Conservation (phyloP, 2,329 filamentous ascomycete genomes). For the Davidsoniella eucalypti region DNA sequence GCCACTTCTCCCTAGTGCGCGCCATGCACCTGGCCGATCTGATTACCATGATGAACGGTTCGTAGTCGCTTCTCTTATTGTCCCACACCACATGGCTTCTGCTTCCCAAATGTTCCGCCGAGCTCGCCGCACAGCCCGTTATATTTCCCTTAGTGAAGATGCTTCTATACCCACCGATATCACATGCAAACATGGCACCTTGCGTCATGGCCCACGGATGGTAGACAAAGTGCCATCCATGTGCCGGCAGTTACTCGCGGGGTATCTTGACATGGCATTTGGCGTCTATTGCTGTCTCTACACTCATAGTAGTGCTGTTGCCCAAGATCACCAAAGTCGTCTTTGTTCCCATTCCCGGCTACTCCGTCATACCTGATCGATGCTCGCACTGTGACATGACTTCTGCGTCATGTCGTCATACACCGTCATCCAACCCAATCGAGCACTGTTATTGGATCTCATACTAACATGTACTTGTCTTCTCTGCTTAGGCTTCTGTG, state of each 20-base stretch:
- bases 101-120: background rate
- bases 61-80: conserved; percentile 8
- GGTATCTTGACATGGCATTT: no score
- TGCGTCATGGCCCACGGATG: background rate
- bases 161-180: background rate
- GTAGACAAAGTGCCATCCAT: background rate
- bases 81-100: background rate
- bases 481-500: conserved; percentile 49
- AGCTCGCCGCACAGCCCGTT: background rate
- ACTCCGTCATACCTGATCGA: background rate
- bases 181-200: background rate
- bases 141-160: background rate
- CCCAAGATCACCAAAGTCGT: background rate
- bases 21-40: conserved; percentile 67
- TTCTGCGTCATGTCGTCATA: conserved; percentile 2
- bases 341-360: background rate
- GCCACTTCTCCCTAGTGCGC: conserved; percentile 55
- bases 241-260: no score
- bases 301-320: background rate
- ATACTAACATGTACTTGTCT: background rate
- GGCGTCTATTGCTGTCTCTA: no score
- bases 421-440: background rate
- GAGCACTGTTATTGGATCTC: background rate
- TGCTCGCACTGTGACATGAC: background rate
- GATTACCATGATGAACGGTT: conserved; percentile 70